Conservation (phyloP, 2,329 filamentous ascomycete genomes). For the Pyricularia sp. region DNA sequence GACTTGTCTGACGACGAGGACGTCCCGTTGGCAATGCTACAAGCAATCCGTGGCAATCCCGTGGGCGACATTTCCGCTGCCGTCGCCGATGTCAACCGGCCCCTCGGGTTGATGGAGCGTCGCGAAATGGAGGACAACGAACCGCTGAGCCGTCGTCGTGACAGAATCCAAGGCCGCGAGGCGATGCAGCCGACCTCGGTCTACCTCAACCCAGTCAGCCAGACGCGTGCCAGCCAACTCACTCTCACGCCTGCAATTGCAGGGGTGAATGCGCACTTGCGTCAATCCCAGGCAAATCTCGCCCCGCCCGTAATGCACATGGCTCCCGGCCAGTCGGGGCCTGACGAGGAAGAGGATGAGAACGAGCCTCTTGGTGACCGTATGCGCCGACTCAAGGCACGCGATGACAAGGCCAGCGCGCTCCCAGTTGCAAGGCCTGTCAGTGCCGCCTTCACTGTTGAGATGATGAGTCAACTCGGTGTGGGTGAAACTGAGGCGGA, state of each 20-base stretch:
- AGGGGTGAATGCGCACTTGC: slow-evolving; percentile 6
- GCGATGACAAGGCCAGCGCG: slow-evolving; percentile 35
- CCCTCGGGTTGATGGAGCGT: slow-evolving; percentile 68
- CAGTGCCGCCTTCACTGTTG: slow-evolving; percentile 56
- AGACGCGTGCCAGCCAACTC: slow-evolving; percentile 3
- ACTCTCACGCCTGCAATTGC: not conserved
- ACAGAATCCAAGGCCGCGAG: slow-evolving; percentile 59
- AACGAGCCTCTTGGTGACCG: slow-evolving; percentile 60
- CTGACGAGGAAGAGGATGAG: slow-evolving; percentile 37
- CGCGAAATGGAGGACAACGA: slow-evolving; percentile 88
- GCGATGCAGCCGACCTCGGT: slow-evolving; percentile 23
- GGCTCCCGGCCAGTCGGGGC: not conserved
- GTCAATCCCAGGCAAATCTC: slow-evolving; percentile 1
- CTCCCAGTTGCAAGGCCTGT: slow-evolving; percentile 49
- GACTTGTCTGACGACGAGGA: slow-evolving; percentile 61
- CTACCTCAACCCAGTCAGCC: slow-evolving; percentile 14
- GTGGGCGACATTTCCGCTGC: slow-evolving; percentile 33
- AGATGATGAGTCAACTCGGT: slow-evolving; percentile 58
- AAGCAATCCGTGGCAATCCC: slow-evolving; percentile 50
- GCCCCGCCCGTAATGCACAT: slow-evolving; percentile 12
- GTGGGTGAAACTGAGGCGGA: slow-evolving; percentile 19
- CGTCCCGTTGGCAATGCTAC: slow-evolving; percentile 77
- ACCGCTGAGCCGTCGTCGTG: slow-evolving; percentile 68
- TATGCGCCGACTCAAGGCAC: slow-evolving; percentile 53
- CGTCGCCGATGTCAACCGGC: slow-evolving; percentile 48